Evolutionary conservation across 305 asterid species (phyloP).

Genomic region (Fraxinus sp.): DNA sequence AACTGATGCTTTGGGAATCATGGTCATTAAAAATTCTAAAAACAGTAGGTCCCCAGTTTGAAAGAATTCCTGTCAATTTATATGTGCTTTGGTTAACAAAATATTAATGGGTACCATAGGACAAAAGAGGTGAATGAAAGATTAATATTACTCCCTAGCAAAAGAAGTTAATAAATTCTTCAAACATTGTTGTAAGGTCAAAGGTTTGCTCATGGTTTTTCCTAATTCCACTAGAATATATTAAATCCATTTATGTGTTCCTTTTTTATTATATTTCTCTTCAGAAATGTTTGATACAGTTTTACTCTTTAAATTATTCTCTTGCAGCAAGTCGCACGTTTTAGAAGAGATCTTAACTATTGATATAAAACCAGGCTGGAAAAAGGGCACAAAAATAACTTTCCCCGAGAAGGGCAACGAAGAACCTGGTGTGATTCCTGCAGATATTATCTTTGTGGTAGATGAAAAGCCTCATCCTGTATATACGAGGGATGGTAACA

Average conservation of each 20-base stretch:
- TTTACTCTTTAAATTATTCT: conserved; percentile 1
- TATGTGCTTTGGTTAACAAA: not conserved
- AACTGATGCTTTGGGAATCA: not conserved
- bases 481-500: conserved; percentile 73
- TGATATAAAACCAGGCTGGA: conserved; percentile 95
- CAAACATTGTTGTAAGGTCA: not conserved
- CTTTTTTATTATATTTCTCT: not conserved
- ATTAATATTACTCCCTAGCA: not conserved
- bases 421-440: conserved; percentile 83
- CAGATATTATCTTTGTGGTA: conserved; percentile 73
- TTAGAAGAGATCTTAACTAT: conserved; percentile 76
- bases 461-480: conserved; percentile 78
- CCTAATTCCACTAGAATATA: not conserved
- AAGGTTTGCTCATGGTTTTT: not conserved
- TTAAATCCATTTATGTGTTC: not conserved
- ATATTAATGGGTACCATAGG: not conserved
- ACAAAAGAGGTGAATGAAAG: not conserved
- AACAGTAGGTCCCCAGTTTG: not conserved
- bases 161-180: not conserved
- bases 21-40: not conserved
- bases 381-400: conserved; percentile 90
- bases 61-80: not conserved
- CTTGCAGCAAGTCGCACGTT: conserved; percentile 52
- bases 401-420: conserved; percentile 91
- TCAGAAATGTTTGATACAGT: not conserved